Evolutionary conservation across 2,329 filamentous ascomycete species (phyloP).

Genomic region (Periconia macrospinosa): DNA sequence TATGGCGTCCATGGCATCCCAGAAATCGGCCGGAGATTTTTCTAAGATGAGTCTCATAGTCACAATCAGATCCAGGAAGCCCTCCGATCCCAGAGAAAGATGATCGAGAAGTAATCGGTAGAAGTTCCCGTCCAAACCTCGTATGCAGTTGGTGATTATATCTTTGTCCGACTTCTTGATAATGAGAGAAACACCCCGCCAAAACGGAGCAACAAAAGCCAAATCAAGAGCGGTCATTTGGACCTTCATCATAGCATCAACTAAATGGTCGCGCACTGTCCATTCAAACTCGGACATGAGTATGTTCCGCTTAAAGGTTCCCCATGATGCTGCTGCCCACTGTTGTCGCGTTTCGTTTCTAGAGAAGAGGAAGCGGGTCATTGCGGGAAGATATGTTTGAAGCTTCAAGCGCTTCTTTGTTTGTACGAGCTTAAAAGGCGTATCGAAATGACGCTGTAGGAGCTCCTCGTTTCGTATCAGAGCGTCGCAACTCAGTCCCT

Average conservation of each 20-base stretch:
- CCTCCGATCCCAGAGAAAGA: conserved; percentile 55
- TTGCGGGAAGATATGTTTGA: conserved; percentile 74
- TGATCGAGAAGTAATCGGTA: conserved; percentile 64
- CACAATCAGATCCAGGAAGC: conserved; percentile 70
- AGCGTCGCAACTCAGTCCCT: conserved; percentile 80
- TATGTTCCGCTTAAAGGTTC: conserved; percentile 65
- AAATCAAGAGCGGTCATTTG: conserved; percentile 57
- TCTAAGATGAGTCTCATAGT: conserved; percentile 71
- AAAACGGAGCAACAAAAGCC: conserved; percentile 69
- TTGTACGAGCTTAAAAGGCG: conserved; percentile 79
- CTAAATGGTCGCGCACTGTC: conserved; percentile 75
- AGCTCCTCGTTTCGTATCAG: conserved; percentile 65
- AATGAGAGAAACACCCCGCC: conserved; percentile 75
- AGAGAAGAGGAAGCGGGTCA: conserved; percentile 83
- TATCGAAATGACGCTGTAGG: conserved; percentile 69
- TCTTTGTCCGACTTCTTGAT: conserved; percentile 72
- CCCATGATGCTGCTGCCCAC: conserved; percentile 72
- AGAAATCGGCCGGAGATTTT: conserved; percentile 78
- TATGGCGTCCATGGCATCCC: conserved; percentile 83
- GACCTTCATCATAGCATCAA: conserved; percentile 66
- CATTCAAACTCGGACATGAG: conserved; percentile 80
- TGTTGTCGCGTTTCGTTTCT: conserved; percentile 62
- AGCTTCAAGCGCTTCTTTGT: conserved; percentile 78
- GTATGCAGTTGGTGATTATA: conserved; percentile 75
- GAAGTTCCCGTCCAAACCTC: conserved; percentile 74